A percentile compares a stretch with the other conserved stretches of the same genome.
Conservation (phyloP, 345 rosid species). For the Eucalyptus cloeziana region DNA sequence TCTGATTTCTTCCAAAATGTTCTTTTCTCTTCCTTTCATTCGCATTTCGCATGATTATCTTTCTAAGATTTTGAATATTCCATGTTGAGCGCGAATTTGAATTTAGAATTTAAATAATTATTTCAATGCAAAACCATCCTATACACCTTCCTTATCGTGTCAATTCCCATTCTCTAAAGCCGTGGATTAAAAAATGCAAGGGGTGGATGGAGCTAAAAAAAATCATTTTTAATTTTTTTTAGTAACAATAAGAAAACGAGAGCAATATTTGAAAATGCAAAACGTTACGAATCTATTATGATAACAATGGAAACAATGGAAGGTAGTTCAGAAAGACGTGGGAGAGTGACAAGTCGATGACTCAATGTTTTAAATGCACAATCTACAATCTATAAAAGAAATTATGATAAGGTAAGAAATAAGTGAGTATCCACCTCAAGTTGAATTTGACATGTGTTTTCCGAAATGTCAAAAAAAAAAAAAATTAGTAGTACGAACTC, state of each 20-base stretch:
- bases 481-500: too few relatives aligned
- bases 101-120: neutral
- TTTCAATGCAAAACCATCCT: neutral
- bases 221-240: neutral
- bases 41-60: neutral
- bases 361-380: neutral
- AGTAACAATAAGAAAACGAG: neutral
- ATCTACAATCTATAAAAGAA: neutral
- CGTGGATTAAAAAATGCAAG: neutral
- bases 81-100: neutral
- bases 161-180: neutral
- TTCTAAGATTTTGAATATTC: neutral
- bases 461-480: too few relatives aligned
- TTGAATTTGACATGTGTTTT: neutral
- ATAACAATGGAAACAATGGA: neutral
- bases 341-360: neutral
- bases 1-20: neutral
- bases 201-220: neutral
- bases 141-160: neutral
- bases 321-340: rapidly evolving
- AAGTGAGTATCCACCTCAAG: neutral
- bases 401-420: neutral
- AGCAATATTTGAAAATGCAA: neutral
- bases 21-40: neutral
- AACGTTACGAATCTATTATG: neutral